A percentile compares a stretch with the other conserved stretches of the same genome.
Evolutionary conservation across 2,329 filamentous ascomycete genomes (phyloP).

Genomic region (Sclerotinia spermophila): DNA sequence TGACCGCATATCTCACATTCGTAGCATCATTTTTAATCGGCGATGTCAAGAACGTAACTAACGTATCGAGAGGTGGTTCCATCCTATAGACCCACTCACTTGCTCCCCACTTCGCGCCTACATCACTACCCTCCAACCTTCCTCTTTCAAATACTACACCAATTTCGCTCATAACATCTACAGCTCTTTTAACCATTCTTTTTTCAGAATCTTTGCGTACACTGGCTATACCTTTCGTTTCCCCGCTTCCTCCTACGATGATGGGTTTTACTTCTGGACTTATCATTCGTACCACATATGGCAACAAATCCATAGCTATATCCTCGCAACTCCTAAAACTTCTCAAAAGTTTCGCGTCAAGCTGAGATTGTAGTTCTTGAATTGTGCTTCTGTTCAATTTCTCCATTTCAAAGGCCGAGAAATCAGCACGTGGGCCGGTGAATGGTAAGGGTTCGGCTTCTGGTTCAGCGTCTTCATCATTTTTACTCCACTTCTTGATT

Average conservation of each 20-base stretch:
- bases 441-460: slow-evolving; percentile 61
- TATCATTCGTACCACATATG: slow-evolving; percentile 78
- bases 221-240: slow-evolving; percentile 66
- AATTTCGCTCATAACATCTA: slow-evolving; percentile 77
- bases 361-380: slow-evolving; percentile 68
- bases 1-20: slow-evolving; percentile 84
- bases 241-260: slow-evolving; percentile 68
- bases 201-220: slow-evolving; percentile 87
- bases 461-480: slow-evolving; percentile 18
- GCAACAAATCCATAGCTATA: slow-evolving; percentile 77
- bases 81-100: slow-evolving; percentile 82
- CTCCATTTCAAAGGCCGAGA: slow-evolving; percentile 71
- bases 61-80: slow-evolving; percentile 84
- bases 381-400: slow-evolving; percentile 76
- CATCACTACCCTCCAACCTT: slow-evolving; percentile 57
- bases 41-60: slow-evolving; percentile 71
- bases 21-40: slow-evolving; percentile 53
- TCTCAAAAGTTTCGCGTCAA: slow-evolving; percentile 68
- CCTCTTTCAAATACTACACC: slow-evolving; percentile 78
- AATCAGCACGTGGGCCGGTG: slow-evolving; percentile 77
- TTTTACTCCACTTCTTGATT: slow-evolving; percentile 42
- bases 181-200: slow-evolving; percentile 72
- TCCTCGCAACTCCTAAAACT: slow-evolving; percentile 76
- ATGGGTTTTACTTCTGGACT: slow-evolving; percentile 90
- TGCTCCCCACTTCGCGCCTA: slow-evolving; percentile 49